Conservation (phyloP, 2,329 filamentous ascomycete species). For the Epichloe elymi region DNA sequence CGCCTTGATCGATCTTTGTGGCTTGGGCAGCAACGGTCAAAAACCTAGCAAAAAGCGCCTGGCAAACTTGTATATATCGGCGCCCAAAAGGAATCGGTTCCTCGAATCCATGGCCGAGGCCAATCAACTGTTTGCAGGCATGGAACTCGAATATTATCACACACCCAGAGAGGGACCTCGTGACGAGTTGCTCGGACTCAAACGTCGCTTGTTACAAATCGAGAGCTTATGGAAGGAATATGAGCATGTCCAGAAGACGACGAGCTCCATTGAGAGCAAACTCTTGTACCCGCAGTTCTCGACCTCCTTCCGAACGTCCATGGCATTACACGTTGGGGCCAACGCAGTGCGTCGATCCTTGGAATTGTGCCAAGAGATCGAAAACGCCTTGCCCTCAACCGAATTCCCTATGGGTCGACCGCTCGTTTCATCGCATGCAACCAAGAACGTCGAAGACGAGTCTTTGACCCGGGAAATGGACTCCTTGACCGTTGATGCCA, state of each 20-base stretch:
- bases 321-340: constrained; percentile 16
- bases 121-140: constrained; percentile 3
- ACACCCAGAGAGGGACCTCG: not conserved
- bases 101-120: constrained; percentile 12
- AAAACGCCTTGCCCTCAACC: not conserved
- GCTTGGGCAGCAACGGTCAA: constrained; percentile 10
- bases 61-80: constrained; percentile 15
- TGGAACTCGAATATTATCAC: not conserved
- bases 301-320: constrained; percentile 15
- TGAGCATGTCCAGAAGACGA: constrained; percentile 15
- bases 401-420: constrained; percentile 4
- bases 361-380: constrained; percentile 13
- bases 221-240: constrained; percentile 23
- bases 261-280: constrained; percentile 21
- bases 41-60: constrained; percentile 8
- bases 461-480: not conserved
- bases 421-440: not conserved
- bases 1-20: constrained; percentile 24
- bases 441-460: too few relatives aligned
- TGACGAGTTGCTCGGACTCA: constrained; percentile 3
- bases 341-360: constrained; percentile 10
- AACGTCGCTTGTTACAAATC: constrained; percentile 19
- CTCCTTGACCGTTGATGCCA: not conserved
- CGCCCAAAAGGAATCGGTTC: constrained; percentile 10
- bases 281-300: constrained; percentile 19